Base-by-base conservation (phyloP, 1,139 yeast species). In the Trichomonascaceae sp. region DNA sequence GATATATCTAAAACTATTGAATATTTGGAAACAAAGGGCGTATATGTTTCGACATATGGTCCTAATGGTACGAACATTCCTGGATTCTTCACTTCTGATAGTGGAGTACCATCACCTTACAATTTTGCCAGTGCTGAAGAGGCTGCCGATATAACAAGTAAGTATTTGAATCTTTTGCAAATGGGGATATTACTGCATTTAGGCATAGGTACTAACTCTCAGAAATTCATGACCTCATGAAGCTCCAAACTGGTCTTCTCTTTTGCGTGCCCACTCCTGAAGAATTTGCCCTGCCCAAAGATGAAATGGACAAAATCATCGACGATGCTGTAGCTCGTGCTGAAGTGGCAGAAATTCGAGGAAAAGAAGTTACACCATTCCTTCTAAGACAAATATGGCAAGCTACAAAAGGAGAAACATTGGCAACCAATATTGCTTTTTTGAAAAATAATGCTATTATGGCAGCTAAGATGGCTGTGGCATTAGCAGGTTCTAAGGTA, bases 11-110 rank as follows among this genome's bases (percentile, higher is more conserved):
- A 85, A 58, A 89, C 97, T 0, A 77, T 88, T 80, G 97, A 89
- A 66, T 87, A 84, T 64, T 74, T 89, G 55, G 96, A 89, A 68
- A 89, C 97, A 0, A 91, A 88, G 68, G 97, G 96, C 13, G 82
- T 79, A 47, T 74, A 75, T 63, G 82, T 79, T 6, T 73, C 78
- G 2, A 78, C 82, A 0, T 60, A 66, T 53, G 81, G 82, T 0
- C 72, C 74, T 1, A 55, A 56, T 6, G 80, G 79, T 0, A 69
- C 78, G 13, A 83, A 85, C 61, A 74, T 89, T n/a, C 96, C 96
- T 0, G 96, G 96, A 0, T 89, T 89, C 63, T 89, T 84, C 66
- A 79, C 89, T 24, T 73, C 89, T 50, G 87, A 85, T 60, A 85
- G 95, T 0, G 93, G 95, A 0, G 79, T 84, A 1, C 59, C 65